Conservation (phyloP, 2,329 filamentous ascomycete species). For the Talaromyces sp. region DNA sequence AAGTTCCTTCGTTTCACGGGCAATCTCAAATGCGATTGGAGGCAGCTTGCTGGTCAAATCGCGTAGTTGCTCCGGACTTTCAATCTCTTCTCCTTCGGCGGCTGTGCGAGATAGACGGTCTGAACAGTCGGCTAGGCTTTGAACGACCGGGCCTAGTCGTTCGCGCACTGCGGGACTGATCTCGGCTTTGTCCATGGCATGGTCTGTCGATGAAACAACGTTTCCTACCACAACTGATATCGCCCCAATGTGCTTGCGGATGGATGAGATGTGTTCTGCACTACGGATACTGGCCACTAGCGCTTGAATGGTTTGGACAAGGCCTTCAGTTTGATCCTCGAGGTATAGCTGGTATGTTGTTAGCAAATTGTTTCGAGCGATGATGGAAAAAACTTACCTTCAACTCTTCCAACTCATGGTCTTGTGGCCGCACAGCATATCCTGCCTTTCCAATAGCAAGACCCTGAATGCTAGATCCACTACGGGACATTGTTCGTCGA, state of each 20-base stretch:
- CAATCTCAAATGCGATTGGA: conserved; percentile 82
- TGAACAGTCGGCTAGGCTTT: conserved; percentile 56
- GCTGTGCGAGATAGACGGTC: conserved; percentile 61
- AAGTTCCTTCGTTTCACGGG: conserved; percentile 73
- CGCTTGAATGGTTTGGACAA: conserved; percentile 77
- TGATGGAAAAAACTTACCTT: conserved; percentile 44
- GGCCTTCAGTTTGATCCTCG: conserved; percentile 72
- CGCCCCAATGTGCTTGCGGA: conserved; percentile 64
- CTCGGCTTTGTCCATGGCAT: conserved; percentile 46
- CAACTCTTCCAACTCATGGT: conserved; percentile 54
- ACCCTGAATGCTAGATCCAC: conserved; percentile 28
- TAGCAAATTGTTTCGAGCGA: conserved; percentile 13
- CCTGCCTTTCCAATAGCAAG: conserved; percentile 26
- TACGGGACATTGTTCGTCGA: conserved; percentile 26
- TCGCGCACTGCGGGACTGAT: conserved; percentile 47
- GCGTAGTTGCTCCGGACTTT: conserved; percentile 44
- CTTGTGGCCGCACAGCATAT: conserved; percentile 37
- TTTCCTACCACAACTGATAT: conserved; percentile 67
- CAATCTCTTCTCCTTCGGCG: conserved; percentile 55
- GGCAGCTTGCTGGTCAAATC: conserved; percentile 67
- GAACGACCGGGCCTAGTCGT: conserved; percentile 36
- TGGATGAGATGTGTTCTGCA: conserved; percentile 58
- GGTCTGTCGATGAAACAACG: conserved; percentile 62
- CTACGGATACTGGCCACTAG: conserved; percentile 67
- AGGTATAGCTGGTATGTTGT: conserved; percentile 59